Evolutionary conservation across 2,329 filamentous ascomycete species (phyloP).

Genomic region (Aspergillus candidus): DNA sequence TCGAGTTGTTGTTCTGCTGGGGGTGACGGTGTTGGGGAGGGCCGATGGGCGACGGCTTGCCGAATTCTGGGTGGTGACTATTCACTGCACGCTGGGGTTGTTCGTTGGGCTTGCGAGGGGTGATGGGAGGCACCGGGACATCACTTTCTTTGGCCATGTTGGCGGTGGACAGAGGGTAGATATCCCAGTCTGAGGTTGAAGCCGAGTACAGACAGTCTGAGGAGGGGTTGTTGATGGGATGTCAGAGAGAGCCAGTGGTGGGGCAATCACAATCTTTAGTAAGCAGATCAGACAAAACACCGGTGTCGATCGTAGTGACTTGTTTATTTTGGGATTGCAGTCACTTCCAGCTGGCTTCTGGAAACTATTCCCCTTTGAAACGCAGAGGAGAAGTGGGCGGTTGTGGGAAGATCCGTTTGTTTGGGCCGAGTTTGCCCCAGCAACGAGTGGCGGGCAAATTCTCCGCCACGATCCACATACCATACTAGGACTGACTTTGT

Average conservation of each 20-base stretch:
- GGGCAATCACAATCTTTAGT: no score
- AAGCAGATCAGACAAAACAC: no score
- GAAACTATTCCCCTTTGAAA: not conserved
- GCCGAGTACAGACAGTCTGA: not conserved
- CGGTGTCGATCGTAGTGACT: no score
- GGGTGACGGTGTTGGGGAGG: constrained; percentile 32
- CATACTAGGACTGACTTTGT: no score
- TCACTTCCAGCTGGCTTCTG: no score
- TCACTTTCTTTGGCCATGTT: constrained; percentile 50
- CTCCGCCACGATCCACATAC: no score
- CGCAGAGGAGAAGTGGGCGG: constrained; percentile 7
- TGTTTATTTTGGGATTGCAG: not conserved
- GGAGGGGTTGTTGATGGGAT: not conserved
- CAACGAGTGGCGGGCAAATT: constrained; percentile 8
- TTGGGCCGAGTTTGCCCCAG: constrained; percentile 20
- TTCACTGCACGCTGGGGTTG: constrained; percentile 26
- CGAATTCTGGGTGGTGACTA: constrained; percentile 48
- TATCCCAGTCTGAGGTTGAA: not conserved
- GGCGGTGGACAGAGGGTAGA: not conserved
- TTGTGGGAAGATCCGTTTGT: constrained; percentile 16
- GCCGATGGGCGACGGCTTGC: constrained; percentile 53
- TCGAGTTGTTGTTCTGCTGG: constrained; percentile 19
- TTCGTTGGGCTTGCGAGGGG: constrained; percentile 32
- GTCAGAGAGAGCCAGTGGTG: not conserved
- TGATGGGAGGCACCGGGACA: constrained; percentile 33